Conservation (phyloP, 1,284 basidiomycete species). For the Trametes sp. region DNA sequence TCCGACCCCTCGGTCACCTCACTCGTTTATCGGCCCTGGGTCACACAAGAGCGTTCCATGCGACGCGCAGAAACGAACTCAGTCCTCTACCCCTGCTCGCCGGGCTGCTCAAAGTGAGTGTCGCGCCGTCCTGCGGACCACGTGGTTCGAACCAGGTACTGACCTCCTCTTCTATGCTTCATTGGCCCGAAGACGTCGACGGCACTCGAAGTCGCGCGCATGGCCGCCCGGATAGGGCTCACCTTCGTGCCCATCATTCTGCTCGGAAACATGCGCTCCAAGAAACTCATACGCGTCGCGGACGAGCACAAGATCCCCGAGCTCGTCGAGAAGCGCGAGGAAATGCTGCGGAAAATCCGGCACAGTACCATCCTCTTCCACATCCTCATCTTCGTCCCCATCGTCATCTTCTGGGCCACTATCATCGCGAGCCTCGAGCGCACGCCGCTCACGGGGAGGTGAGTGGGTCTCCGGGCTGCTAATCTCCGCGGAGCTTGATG, state of each 20-base stretch:
- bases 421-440: conserved; percentile 81
- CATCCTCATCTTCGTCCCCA: conserved; percentile 70
- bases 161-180: conserved; percentile 28
- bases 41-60: conserved; percentile 46
- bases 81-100: conserved; percentile 49
- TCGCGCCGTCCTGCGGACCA: conserved; percentile 9
- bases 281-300: conserved; percentile 57
- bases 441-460: conserved; percentile 88
- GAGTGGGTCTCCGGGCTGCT: not conserved
- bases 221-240: conserved; percentile 70
- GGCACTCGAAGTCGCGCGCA: conserved; percentile 68
- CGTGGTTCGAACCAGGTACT: not conserved
- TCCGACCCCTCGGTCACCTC: not conserved
- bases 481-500: not conserved
- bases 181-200: conserved; percentile 51
- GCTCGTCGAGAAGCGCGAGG: conserved; percentile 58
- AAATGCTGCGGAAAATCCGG: conserved; percentile 55
- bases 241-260: conserved; percentile 75
- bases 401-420: conserved; percentile 74
- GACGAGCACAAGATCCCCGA: conserved; percentile 58
- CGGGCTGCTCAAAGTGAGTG: conserved; percentile 56
- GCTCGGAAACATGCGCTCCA: conserved; percentile 60
- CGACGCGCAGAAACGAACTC: conserved; percentile 47
- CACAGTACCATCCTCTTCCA: conserved; percentile 60
- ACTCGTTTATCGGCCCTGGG: not conserved